Evolutionary conservation across 768 basidiomycete species (phyloP), one percentile per base, ranked within the genome.

Genomic region (Lentinula raphanica): DNA sequence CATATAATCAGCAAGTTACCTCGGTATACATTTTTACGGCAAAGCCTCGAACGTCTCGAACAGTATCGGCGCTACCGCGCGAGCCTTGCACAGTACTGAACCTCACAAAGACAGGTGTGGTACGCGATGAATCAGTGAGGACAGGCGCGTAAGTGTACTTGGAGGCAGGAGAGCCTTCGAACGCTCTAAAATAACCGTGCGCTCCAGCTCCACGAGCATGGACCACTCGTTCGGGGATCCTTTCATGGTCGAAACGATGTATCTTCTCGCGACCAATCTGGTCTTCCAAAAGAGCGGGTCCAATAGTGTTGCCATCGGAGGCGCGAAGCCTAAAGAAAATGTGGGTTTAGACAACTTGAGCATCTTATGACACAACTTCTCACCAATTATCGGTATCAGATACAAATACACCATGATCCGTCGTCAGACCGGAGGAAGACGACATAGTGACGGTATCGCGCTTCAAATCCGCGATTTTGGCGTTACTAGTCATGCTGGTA

Each of bases 31-130:
- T 84, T 65, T 92, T 87, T 54, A 79, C 73, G 0, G 94, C 92
- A 66, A 95, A 95, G 0, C 93, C 93, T 60, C 92, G 83, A 23
- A 92, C 90, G 65, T 95, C 92, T 39, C 92, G 83, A 40, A 90
- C 88, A 25, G 86, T 87, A 61, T 87, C 84, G 2, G 93, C 88
- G 60, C 86, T 88, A n/a, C 92, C 94, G 56, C 82, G 77, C 1
- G 86, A 80, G 1, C 92, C 92, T 61, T 86, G 84, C 0, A 95
- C 94, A 0, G 93, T 95, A 58, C 85, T 88, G 76, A 95, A 94
- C 35, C 94, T 84, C 27, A 89, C 77, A 66, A 94, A 94, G 5
- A 83, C 79, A 1, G 92, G 86, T 0, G 91, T 96, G 0, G 78
- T 81, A 45, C 87, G 78, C 39, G 80, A 80, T 0, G 90, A 71